A percentile compares a stretch with the other conserved stretches of the same genome.
Conservation (phyloP, 768 basidiomycete species). For the Mycena maculata region DNA sequence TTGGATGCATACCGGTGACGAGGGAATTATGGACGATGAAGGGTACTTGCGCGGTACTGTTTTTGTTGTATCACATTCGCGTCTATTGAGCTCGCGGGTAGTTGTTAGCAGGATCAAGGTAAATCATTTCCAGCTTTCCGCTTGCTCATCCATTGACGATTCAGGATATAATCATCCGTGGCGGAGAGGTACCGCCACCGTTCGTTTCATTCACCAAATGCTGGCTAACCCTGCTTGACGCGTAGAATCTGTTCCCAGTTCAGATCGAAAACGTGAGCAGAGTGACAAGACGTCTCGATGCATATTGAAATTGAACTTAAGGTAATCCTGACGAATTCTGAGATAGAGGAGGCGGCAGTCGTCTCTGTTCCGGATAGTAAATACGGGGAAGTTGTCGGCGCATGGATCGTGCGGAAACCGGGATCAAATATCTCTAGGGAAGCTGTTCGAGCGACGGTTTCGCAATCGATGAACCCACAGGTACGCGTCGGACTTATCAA, state of each 20-base stretch:
- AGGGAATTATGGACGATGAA: slow-evolving; percentile 83
- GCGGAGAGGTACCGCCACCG: slow-evolving; percentile 71
- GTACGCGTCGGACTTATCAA: slow-evolving; percentile 38
- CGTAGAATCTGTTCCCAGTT: slow-evolving; percentile 85
- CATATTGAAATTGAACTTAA: background rate
- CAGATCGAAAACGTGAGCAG: slow-evolving; percentile 85
- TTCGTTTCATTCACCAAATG: slow-evolving; percentile 19
- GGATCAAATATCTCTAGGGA: slow-evolving; percentile 56
- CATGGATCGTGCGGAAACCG: slow-evolving; percentile 73
- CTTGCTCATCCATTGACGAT: background rate
- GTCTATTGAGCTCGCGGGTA: slow-evolving; percentile 40
- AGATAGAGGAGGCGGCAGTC: slow-evolving; percentile 77
- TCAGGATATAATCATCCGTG: slow-evolving; percentile 87
- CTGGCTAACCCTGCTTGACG: background rate
- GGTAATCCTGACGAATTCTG: slow-evolving; percentile 29
- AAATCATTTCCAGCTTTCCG: slow-evolving; percentile 16
- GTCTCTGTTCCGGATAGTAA: slow-evolving; percentile 75
- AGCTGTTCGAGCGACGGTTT: slow-evolving; percentile 65
- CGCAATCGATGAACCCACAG: slow-evolving; percentile 81
- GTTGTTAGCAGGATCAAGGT: slow-evolving; percentile 87
- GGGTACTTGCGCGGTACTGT: slow-evolving; percentile 76
- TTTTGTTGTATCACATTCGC: background rate
- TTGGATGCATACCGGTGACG: slow-evolving; percentile 90
- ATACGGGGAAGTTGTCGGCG: slow-evolving; percentile 86
- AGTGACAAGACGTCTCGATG: slow-evolving; percentile 34